Evolutionary conservation across 306 rosid species (phyloP).

Genomic region (Amphicarpaea edgeworthii): DNA sequence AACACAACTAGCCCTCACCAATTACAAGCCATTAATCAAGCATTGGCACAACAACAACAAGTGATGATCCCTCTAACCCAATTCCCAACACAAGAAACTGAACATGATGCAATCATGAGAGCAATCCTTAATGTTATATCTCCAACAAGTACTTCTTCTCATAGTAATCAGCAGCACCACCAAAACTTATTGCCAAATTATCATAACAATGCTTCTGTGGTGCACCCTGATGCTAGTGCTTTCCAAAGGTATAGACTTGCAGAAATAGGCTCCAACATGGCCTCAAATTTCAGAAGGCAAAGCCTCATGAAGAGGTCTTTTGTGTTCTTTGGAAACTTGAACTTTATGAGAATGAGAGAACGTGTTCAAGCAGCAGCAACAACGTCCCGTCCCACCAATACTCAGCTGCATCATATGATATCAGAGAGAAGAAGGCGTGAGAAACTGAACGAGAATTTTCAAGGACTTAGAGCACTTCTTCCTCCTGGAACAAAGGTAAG

Average conservation of each 20-base stretch:
- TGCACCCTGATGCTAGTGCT: slow-evolving; percentile 56
- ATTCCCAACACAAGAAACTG: slow-evolving; percentile 59
- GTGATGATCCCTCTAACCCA: slow-evolving; percentile 43
- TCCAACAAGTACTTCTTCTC: slow-evolving; percentile 44
- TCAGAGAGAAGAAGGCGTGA: slow-evolving; percentile 87
- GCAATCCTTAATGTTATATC: slow-evolving; percentile 68
- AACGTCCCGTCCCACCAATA: slow-evolving; percentile 51
- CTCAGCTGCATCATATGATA: slow-evolving; percentile 81
- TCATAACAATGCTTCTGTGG: neutral
- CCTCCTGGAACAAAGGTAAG: slow-evolving; percentile 88
- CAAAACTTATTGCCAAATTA: slow-evolving; percentile 39
- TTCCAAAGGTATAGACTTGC: slow-evolving; percentile 61
- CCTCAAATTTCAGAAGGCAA: slow-evolving; percentile 45
- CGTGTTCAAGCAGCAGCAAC: slow-evolving; percentile 56
- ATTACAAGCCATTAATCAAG: slow-evolving; percentile 48
- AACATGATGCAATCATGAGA: slow-evolving; percentile 64
- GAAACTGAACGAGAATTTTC: slow-evolving; percentile 84
- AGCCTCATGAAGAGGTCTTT: slow-evolving; percentile 70
- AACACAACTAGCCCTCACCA: slow-evolving; percentile 50
- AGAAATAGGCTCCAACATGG: slow-evolving; percentile 36
- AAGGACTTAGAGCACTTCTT: slow-evolving; percentile 70
- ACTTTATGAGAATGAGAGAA: slow-evolving; percentile 55
- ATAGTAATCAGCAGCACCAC: neutral
- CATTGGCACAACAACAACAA: slow-evolving; percentile 58
- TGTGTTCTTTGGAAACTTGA: slow-evolving; percentile 60